These are phyloP conservation scores for Globisporangium parvum DNA, from an alignment of 352 stramenopile species.

Conservation along the genomic window DNA sequence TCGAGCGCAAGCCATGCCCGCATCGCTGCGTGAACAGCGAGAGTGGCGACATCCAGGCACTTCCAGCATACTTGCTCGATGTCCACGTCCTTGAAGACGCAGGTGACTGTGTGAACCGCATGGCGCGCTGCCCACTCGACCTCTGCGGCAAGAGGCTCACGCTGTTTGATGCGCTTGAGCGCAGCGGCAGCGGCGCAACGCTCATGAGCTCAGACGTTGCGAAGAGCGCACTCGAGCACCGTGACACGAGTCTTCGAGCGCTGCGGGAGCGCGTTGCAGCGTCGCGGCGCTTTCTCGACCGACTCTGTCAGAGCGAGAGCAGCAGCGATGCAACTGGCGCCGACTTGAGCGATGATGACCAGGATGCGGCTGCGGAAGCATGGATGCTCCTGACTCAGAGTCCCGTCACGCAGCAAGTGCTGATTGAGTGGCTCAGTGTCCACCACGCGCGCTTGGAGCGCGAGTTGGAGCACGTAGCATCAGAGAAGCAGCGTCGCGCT, in stretches of 20 bases:
- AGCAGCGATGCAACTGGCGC: not conserved
- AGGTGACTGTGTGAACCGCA: constrained; percentile 36
- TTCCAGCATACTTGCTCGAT: constrained; percentile 34
- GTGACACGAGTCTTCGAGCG: constrained; percentile 4
- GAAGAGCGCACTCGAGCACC: not conserved
- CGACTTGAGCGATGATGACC: not conserved
- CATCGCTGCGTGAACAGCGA: constrained; percentile 15
- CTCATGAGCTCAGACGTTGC: constrained; percentile 19
- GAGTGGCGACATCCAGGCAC: not conserved
- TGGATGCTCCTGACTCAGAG: constrained; percentile 2
- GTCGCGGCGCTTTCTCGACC: constrained; percentile 4
- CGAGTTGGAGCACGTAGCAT: constrained; percentile 2
- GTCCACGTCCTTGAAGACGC: constrained; percentile 37
- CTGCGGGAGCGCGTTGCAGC: constrained; percentile 2
- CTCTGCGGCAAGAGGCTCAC: constrained; percentile 60
- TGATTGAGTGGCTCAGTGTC: constrained; percentile 5
- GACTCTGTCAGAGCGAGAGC: not conserved
- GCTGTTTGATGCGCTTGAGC: constrained; percentile 27
- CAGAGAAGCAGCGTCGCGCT: constrained; percentile 10
- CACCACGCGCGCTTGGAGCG: constrained; percentile 2
- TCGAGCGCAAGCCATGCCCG: constrained; percentile 36
- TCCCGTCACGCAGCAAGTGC: not conserved
- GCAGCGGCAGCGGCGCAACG: not conserved
- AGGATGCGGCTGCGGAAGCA: not conserved
- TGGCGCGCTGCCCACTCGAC: constrained; percentile 43